Percentiles rank a stretch among this genome's conserved stretches.
These are phyloP conservation scores for Purpureocillium takamizusanense DNA, from an alignment of 2,329 filamentous ascomycete genomes.

Conservation along the genomic window DNA sequence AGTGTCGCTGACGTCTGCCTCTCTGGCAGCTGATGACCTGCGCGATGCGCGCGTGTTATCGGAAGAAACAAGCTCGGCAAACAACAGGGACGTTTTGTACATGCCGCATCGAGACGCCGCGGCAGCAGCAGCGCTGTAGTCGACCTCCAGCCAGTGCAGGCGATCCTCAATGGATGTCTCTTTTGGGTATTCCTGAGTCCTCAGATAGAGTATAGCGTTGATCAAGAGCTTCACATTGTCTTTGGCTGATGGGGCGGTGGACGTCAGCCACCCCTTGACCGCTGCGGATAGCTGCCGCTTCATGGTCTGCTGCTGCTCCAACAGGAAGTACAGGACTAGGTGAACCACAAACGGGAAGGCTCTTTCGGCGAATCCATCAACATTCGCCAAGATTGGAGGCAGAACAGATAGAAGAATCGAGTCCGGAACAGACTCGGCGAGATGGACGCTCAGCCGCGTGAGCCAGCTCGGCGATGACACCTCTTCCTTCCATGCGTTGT, in stretches of 20 bases:
- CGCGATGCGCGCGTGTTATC: conserved; percentile 50
- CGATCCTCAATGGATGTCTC: conserved; percentile 75
- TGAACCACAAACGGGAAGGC: conserved; percentile 82
- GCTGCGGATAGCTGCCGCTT: conserved; percentile 57
- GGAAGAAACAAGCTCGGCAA: conserved; percentile 64
- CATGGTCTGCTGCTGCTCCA: conserved; percentile 48
- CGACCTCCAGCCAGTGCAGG: conserved; percentile 75
- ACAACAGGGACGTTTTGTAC: conserved; percentile 77
- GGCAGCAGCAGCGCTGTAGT: conserved; percentile 59
- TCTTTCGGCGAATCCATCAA: conserved; percentile 62
- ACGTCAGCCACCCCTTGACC: conserved; percentile 54
- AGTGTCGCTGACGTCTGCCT: conserved; percentile 53
- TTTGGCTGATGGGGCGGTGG: conserved; percentile 27
- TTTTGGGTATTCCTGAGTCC: conserved; percentile 64
- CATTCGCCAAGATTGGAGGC: conserved; percentile 52
- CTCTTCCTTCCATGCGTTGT: conserved; percentile 20
- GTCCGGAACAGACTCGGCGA: conserved; percentile 49
- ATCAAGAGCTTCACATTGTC: conserved; percentile 66
- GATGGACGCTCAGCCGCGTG: conserved; percentile 47
- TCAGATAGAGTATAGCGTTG: conserved; percentile 77
- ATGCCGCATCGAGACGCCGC: conserved; percentile 73
- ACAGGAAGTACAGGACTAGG: conserved; percentile 62
- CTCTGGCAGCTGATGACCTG: conserved; percentile 51
- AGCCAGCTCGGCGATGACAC: conserved; percentile 49
- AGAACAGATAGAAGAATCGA: conserved; percentile 65